Percentiles rank a stretch among this genome's conserved stretches.
Evolutionary conservation across 164 flowering plant genomes (phyloP).

Genomic region (Protea cynaroides): DNA sequence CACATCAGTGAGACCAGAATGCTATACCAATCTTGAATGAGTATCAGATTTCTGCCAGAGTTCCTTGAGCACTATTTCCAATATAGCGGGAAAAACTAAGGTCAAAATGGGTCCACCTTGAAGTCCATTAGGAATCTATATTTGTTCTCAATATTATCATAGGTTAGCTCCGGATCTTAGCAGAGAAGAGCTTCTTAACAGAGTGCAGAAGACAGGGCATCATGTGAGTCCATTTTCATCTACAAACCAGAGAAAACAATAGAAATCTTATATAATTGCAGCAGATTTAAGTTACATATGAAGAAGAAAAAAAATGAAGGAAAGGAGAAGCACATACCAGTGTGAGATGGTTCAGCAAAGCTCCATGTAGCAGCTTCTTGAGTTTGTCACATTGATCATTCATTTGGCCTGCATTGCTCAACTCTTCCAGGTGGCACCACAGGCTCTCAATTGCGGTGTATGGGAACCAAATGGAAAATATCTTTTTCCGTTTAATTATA

Average conservation of each 20-base stretch:
- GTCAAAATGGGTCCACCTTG: too few relatives aligned
- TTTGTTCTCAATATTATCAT: too few relatives aligned
- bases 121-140: too few relatives aligned
- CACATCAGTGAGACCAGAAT: too few relatives aligned
- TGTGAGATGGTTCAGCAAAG: slow-evolving; percentile 61
- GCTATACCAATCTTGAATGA: too few relatives aligned
- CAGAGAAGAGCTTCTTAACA: not conserved
- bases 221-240: slow-evolving; percentile 66
- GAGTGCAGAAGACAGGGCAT: slow-evolving; percentile 38
- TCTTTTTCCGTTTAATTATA: slow-evolving; percentile 61
- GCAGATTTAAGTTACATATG: not conserved
- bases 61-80: too few relatives aligned
- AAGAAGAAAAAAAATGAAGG: not conserved
- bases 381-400: slow-evolving; percentile 71
- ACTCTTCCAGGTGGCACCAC: slow-evolving; percentile 68
- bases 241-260: slow-evolving; percentile 18
- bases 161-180: too few relatives aligned
- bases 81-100: too few relatives aligned
- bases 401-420: slow-evolving; percentile 54
- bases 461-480: slow-evolving; percentile 88
- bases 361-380: slow-evolving; percentile 48
- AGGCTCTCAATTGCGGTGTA: slow-evolving; percentile 67
- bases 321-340: slow-evolving; percentile 33
- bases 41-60: too few relatives aligned
- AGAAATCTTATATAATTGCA: too few relatives aligned